Conservation (phyloP, 2,329 filamentous ascomycete species). For the Paecilomyces variotii region DNA sequence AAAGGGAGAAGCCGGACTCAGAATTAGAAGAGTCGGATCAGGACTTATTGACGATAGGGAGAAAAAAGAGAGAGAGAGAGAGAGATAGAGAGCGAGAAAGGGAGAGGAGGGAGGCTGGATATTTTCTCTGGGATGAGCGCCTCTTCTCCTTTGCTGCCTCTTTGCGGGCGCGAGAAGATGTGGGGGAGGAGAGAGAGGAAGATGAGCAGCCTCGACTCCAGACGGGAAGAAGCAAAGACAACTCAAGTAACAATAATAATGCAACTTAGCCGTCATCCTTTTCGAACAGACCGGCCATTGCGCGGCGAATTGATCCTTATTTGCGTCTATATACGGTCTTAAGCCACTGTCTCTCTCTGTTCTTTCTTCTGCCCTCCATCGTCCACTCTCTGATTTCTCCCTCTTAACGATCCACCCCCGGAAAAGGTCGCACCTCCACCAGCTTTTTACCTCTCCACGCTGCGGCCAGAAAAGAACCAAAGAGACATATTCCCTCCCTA, state of each 20-base stretch:
- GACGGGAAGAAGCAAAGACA: background rate
- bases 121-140: background rate
- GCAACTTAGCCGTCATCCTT: background rate
- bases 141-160: background rate
- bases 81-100: conserved; percentile 4
- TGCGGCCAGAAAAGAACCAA: background rate
- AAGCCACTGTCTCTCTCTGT: background rate
- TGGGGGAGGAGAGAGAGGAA: background rate
- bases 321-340: background rate
- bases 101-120: conserved; percentile 4
- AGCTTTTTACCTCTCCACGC: background rate
- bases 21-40: background rate
- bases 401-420: too few species aligned
- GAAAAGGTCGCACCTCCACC: background rate
- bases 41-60: background rate
- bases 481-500: background rate
- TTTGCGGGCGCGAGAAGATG: background rate
- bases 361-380: background rate
- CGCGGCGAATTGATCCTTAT: background rate
- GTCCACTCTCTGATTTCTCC: too few species aligned
- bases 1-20: background rate
- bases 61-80: conserved; percentile 3
- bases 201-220: background rate
- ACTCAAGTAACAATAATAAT: background rate
- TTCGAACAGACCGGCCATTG: background rate